These are phyloP conservation scores for Cymodocea nodosa DNA, from an alignment of 116 monocot species.

Conservation along the genomic window DNA sequence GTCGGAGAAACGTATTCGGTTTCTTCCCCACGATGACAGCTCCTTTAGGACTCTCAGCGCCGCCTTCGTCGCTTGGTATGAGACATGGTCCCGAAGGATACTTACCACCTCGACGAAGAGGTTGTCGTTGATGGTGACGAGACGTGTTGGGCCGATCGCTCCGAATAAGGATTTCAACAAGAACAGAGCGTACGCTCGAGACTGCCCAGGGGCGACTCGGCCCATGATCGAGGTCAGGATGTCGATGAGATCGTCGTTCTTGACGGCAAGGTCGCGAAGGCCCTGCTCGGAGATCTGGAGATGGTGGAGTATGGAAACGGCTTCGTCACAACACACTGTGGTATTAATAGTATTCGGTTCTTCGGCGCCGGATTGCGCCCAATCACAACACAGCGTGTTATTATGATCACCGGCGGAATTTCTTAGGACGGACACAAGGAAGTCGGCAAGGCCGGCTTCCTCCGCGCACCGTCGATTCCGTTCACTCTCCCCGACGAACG, in stretches of 20 bases:
- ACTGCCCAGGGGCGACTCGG: slow-evolving; percentile 11
- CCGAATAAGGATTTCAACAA: slow-evolving; percentile 17
- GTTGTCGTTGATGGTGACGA: slow-evolving; percentile 9
- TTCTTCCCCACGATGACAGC: slow-evolving; percentile 27
- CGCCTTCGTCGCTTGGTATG: slow-evolving; percentile 25
- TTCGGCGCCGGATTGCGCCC: too few relatives aligned
- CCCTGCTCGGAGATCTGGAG: slow-evolving; percentile 26
- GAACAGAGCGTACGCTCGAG: slow-evolving; percentile 20
- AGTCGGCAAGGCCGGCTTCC: slow-evolving; percentile 15
- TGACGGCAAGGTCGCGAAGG: slow-evolving; percentile 11
- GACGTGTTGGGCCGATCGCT: slow-evolving; percentile 8
- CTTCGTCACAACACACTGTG: slow-evolving; percentile 15
- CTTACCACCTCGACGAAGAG: slow-evolving; percentile 28
- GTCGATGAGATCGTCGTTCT: slow-evolving; percentile 12
- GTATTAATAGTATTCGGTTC: too few relatives aligned
- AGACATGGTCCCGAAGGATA: slow-evolving; percentile 17
- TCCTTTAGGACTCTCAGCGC: slow-evolving; percentile 21
- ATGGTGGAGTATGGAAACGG: slow-evolving; percentile 21
- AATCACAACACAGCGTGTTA: too few relatives aligned
- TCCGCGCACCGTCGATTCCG: slow-evolving; percentile 22
- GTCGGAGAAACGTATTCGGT: slow-evolving; percentile 19
- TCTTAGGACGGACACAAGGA: slow-evolving; percentile 28
- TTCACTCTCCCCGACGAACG: slow-evolving; percentile 37
- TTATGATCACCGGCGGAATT: too few relatives aligned
- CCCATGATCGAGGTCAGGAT: slow-evolving; percentile 12